These are phyloP conservation scores for Musa itinerans DNA, from an alignment of 176 grass and related monocot species.

Conservation along the genomic window DNA sequence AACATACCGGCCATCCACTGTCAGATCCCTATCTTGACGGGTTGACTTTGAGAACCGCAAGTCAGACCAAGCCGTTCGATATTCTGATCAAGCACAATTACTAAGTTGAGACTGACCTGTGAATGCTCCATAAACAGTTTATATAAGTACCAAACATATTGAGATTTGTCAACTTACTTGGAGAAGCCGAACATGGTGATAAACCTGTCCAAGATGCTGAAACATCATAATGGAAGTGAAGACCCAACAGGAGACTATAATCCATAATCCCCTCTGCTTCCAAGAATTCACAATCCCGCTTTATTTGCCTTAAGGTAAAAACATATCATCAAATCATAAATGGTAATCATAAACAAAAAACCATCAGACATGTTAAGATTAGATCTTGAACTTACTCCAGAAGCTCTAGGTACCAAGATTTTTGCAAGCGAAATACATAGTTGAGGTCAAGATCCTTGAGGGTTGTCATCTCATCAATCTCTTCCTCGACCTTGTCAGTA, in stretches of 20 bases:
- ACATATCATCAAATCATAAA: slow-evolving; percentile 5
- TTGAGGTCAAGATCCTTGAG: slow-evolving; percentile 97
- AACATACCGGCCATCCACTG: slow-evolving; percentile 56
- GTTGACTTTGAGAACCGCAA: slow-evolving; percentile 40
- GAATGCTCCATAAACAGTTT: not conserved
- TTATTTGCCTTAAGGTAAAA: slow-evolving; percentile 48
- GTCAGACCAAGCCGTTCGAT: slow-evolving; percentile 35
- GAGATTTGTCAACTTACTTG: slow-evolving; percentile 44
- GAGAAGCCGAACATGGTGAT: slow-evolving; percentile 10
- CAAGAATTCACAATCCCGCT: slow-evolving; percentile 78
- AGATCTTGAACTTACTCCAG: slow-evolving; percentile 58
- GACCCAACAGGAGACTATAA: slow-evolving; percentile 86
- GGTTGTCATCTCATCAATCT: slow-evolving; percentile 95
- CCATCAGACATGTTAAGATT: not conserved
- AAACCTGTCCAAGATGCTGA: slow-evolving; percentile 3
- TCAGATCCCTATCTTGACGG: slow-evolving; percentile 48
- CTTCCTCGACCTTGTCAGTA: slow-evolving; percentile 77
- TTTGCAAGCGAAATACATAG: slow-evolving; percentile 78
- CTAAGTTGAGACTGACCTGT: slow-evolving; percentile 17
- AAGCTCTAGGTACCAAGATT: slow-evolving; percentile 65
- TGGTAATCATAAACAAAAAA: not conserved
- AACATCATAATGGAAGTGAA: slow-evolving; percentile 66
- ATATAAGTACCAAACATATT: slow-evolving; percentile 1
- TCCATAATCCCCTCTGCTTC: slow-evolving; percentile 91
- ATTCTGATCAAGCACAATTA: slow-evolving; percentile 26